Percentiles rank a stretch among this genome's conserved stretches.
phyloP scores from a whole-genome alignment of 495 filamentous ascomycete genomes.

The Penicillium atrosanguineum region DNA sequence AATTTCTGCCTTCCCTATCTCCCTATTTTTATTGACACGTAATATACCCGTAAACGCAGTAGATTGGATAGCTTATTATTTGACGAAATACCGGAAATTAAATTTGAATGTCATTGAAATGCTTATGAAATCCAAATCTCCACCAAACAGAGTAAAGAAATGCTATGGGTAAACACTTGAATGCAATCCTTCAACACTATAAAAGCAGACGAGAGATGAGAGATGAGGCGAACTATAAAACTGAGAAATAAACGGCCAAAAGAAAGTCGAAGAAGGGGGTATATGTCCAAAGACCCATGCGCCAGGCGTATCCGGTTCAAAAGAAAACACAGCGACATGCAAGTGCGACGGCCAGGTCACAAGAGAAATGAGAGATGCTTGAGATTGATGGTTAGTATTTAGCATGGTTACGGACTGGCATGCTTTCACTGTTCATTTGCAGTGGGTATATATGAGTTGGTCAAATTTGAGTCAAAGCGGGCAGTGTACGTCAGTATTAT shows the following conservation, averaged over 20 bases:
- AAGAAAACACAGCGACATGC: not conserved
- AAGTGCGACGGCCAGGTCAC: not conserved
- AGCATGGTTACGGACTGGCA: conserved; percentile 5
- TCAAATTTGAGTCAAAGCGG: not conserved
- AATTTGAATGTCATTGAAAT: too few relatives aligned
- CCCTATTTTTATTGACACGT: not conserved
- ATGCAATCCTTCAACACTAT: not conserved
- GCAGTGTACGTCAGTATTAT: not conserved
- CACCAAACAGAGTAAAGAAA: not conserved
- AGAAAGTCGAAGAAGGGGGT: conserved; percentile 2
- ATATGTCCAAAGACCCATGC: conserved; percentile 13
- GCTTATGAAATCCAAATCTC: too few relatives aligned
- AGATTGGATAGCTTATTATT: too few relatives aligned
- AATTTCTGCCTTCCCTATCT: not conserved
- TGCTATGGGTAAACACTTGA: not conserved
- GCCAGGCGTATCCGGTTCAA: conserved; percentile 4
- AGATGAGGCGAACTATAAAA: too few relatives aligned
- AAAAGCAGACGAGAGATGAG: too few relatives aligned
- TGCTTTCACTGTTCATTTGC: not conserved
- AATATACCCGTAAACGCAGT: too few relatives aligned
- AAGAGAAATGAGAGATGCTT: not conserved
- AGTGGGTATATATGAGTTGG: not conserved
- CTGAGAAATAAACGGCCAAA: not conserved
- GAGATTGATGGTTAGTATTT: conserved; percentile 8
- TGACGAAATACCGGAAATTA: too few relatives aligned